Evolutionary conservation across 2,329 filamentous ascomycete species (phyloP).

Genomic region (Pseudocercospora crystallina): DNA sequence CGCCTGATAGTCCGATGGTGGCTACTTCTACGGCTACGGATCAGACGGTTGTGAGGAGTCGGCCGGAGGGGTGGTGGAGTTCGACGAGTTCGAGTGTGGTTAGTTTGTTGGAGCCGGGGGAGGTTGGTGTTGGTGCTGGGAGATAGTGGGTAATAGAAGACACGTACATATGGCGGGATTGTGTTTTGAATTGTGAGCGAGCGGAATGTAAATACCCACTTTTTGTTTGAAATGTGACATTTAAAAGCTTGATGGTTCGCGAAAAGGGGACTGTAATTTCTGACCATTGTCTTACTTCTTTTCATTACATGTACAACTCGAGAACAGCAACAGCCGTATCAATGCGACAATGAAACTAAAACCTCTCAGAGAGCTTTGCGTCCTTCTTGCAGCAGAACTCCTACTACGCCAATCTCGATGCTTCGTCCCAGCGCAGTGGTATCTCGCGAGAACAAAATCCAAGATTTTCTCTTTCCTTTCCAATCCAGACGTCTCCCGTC

Average conservation of each 20-base stretch:
- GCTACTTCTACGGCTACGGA: constrained; percentile 17
- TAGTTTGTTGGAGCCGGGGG: constrained; percentile 13
- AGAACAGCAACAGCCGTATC: no score
- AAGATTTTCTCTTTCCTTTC: not conserved
- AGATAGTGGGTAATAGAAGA: no score
- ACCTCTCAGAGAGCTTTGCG: not conserved
- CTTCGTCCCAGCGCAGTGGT: constrained; percentile 8
- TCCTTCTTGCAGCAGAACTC: no score
- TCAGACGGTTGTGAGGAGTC: constrained; percentile 19
- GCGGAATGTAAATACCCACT: no score
- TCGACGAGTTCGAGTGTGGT: constrained; percentile 20
- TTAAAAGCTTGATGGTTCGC: no score
- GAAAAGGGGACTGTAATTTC: no score
- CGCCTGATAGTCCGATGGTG: constrained; percentile 3
- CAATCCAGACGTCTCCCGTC: not conserved
- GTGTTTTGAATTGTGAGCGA: no score
- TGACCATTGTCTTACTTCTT: no score
- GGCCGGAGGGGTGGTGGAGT: constrained; percentile 27
- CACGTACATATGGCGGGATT: no score
- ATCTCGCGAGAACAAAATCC: constrained; percentile 10
- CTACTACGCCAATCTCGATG: not conserved
- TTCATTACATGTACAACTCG: no score
- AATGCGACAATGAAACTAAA: not conserved
- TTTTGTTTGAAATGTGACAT: no score
- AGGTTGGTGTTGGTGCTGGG: not conserved